Evolutionary conservation across 768 basidiomycete species (phyloP).

Genomic region (Trametes gibbosa): DNA sequence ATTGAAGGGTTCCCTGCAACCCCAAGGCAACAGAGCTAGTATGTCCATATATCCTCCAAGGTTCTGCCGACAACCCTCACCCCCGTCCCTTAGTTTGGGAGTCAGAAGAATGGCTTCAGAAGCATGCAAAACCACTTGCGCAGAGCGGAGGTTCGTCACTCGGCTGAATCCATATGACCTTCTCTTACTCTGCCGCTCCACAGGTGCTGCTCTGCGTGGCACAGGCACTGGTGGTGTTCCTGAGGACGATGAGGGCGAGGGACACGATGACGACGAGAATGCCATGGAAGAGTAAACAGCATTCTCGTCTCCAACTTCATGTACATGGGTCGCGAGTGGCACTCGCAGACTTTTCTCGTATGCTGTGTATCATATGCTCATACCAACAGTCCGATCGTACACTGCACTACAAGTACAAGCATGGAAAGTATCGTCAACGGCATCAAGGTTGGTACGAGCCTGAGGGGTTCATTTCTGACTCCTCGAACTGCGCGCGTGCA

Average conservation of each 20-base stretch:
- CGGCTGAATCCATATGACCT: conserved; percentile 9
- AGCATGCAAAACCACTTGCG: conserved; percentile 75
- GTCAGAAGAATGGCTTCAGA: conserved; percentile 88
- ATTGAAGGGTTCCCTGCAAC: conserved; percentile 64
- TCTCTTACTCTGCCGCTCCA: conserved; percentile 19
- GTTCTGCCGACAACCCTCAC: conserved; percentile 9
- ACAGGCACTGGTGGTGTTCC: conserved; percentile 3
- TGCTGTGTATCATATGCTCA: not conserved
- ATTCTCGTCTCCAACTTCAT: not conserved
- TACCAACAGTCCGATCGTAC: not conserved
- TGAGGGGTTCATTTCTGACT: conserved; percentile 45
- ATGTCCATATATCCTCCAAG: conserved; percentile 30
- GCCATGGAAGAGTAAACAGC: conserved; percentile 64
- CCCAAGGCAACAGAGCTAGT: conserved; percentile 73
- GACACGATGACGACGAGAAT: conserved; percentile 39
- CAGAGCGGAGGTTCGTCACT: conserved; percentile 63
- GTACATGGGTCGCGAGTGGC: not conserved
- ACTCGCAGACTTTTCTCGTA: not conserved
- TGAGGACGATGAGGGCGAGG: conserved; percentile 28
- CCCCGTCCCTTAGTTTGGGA: conserved; percentile 75
- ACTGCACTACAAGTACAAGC: conserved; percentile 10
- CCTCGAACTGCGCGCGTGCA: conserved; percentile 75
- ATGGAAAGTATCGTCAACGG: not conserved
- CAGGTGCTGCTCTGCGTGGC: conserved; percentile 29
- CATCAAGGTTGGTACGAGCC: conserved; percentile 38